Percentiles rank a stretch among this genome's conserved stretches.
Conservation (phyloP, 164 flowering plant species). For the Vitis rotundifolia region DNA sequence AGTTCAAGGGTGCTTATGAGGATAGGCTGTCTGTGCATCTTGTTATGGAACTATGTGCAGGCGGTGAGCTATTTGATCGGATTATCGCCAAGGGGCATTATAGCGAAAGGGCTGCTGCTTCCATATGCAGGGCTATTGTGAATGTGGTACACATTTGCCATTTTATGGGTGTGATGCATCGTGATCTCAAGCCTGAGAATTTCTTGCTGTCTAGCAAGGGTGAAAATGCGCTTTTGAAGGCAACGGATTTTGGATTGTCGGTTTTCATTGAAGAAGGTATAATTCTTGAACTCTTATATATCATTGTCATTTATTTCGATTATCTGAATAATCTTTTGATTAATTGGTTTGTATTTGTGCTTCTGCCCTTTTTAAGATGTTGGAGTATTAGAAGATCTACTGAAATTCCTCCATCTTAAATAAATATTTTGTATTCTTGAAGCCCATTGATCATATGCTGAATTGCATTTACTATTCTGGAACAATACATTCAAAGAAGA, state of each 20-base stretch:
- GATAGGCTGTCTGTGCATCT: constrained; percentile 78
- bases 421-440: too few relatives aligned
- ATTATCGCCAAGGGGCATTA: constrained; percentile 90
- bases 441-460: too few relatives aligned
- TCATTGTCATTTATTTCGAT: neutral
- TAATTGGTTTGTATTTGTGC: too few relatives aligned
- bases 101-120: constrained; percentile 82
- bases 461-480: too few relatives aligned
- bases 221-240: constrained; percentile 70
- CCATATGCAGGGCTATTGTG: constrained; percentile 70
- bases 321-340: too few relatives aligned
- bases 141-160: constrained; percentile 87
- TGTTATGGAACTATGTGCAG: constrained; percentile 92
- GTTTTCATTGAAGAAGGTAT: constrained; percentile 93
- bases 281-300: neutral
- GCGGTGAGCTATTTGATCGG: constrained; percentile 93
- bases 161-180: constrained; percentile 97
- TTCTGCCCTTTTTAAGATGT: too few relatives aligned
- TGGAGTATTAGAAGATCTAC: too few relatives aligned
- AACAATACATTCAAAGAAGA: neutral
- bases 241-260: constrained; percentile 94
- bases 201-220: constrained; percentile 82
- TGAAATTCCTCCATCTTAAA: too few relatives aligned
- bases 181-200: constrained; percentile 96
- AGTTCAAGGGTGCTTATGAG: constrained; percentile 94